These are phyloP conservation scores for Luzula sylvatica DNA, from an alignment of 176 grass and related monocot species.

Conservation along the genomic window DNA sequence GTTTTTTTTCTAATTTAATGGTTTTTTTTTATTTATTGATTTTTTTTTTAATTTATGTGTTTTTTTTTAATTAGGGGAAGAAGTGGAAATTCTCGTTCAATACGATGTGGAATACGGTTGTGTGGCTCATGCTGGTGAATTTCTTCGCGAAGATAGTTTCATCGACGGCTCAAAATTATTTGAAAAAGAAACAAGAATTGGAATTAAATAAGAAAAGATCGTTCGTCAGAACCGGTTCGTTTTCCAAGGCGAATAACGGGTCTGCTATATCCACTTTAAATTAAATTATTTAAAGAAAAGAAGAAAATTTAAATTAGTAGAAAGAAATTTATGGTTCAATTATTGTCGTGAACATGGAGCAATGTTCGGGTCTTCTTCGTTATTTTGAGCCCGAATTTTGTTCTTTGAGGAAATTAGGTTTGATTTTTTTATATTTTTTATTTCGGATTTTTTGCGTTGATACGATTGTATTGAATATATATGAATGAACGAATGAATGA, in stretches of 20 bases:
- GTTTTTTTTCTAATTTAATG: not conserved
- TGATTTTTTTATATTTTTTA: too few species aligned
- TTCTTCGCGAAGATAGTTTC: conserved; percentile 83
- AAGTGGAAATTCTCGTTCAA: conserved; percentile 65
- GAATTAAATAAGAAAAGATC: conserved; percentile 40
- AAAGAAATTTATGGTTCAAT: not conserved
- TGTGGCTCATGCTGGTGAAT: conserved; percentile 75
- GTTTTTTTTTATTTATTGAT: not conserved
- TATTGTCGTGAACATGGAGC: conserved; percentile 17
- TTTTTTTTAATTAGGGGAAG: conserved; percentile 41
- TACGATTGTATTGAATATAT: too few species aligned
- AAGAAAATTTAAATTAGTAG: conserved; percentile 2
- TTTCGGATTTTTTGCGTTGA: too few species aligned
- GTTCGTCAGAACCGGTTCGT: conserved; percentile 1
- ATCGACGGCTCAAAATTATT: conserved; percentile 68
- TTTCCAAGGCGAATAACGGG: conserved; percentile 27
- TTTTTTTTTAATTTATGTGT: conserved; percentile 1
- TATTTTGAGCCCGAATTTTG: too few species aligned
- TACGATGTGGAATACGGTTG: conserved; percentile 69
- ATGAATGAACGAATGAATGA: too few species aligned
- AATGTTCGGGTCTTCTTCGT: not conserved
- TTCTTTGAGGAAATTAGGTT: too few species aligned
- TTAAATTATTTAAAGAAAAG: not conserved
- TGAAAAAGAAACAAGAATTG: conserved; percentile 59
- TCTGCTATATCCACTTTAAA: not conserved